Evolutionary conservation across 306 rosid species (phyloP).

Genomic region (Rosa rugosa): DNA sequence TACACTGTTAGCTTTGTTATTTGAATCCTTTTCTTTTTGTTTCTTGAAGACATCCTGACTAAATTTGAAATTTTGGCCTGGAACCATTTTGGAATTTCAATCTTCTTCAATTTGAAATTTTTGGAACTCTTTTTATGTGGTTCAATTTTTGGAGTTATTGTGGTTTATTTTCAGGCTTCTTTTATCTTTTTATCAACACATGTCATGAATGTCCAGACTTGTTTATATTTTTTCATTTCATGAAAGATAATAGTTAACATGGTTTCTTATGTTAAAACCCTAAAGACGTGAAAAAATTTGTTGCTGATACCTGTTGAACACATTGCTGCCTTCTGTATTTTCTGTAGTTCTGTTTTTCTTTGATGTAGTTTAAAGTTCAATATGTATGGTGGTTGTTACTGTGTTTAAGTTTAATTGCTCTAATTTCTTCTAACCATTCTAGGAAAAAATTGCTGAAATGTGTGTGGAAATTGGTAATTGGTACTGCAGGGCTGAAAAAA

Average conservation of each 20-base stretch:
- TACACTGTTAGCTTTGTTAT: slow-evolving; percentile 12
- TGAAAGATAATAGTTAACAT: not conserved
- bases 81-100: not conserved
- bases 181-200: not conserved
- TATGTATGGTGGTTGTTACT: not conserved
- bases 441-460: slow-evolving; percentile 9
- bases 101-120: not conserved
- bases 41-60: not conserved
- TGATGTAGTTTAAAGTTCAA: not conserved
- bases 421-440: not conserved
- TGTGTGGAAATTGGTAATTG: slow-evolving; percentile 23
- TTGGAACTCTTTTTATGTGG: not conserved
- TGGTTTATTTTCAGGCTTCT: not conserved
- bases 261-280: not conserved
- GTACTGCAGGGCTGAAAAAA: slow-evolving; percentile 87
- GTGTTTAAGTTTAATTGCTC: not conserved
- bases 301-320: not conserved
- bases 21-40: slow-evolving; percentile 14
- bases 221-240: not conserved
- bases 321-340: not conserved
- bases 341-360: no score
- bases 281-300: not conserved
- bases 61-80: not conserved
- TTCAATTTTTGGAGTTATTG: not conserved
- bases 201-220: not conserved